Base-by-base conservation (phyloP, 768 basidiomycete species). In the Lepiota brunneoincarnata region DNA sequence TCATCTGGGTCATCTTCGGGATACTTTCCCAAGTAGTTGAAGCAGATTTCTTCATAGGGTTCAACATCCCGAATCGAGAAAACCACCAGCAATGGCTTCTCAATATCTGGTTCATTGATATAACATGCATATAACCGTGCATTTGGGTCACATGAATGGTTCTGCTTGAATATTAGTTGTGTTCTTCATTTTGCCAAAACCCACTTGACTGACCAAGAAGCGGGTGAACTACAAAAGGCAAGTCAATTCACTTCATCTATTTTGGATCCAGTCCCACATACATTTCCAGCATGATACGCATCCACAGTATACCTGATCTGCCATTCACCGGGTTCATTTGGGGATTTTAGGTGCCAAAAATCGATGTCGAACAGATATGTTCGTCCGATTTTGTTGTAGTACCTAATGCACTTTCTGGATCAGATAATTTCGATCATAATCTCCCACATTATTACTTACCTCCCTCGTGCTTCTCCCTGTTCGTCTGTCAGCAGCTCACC, bases 91-190 rank as follows among this genome's bases (percentile, higher is more conserved):
- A 87, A 65, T 0, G 90, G 89, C 63, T 88, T 90, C 10, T 82
- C 72, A 14, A 87, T 61, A 59, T 91, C 81, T 11, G 80, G 77
- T 48, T 93, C 91, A 59, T 92, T 86, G 67, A 91, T 84, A 60
- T 93, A 90, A 41, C 81, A 86, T 0, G 89, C 75, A n/a, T 77
- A 76, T 18, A 93, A 77, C 4, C 65, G 65, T 58, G 87, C 85
- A 64, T 96, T 97, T 0, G 93, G 93, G 53, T 92, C 86, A 61
- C 94, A 96, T 15, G 89, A 92, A 60, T 97, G 93, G 59, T 96
- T 97, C 92, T 94, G 55, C 2, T 24, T 26, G 37, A 4, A 17
- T 2, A 14, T 60, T 42, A 55, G 21, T 37, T 45, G 6, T 34
- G 26, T 26, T 11, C 10, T 24, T 44, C 20, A 41, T 3, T 37